Percentiles rank a stretch among this genome's conserved stretches.
phyloP scores from a whole-genome alignment of 73 alveolate genomes.

The Tetrahymena thermophila region DNA sequence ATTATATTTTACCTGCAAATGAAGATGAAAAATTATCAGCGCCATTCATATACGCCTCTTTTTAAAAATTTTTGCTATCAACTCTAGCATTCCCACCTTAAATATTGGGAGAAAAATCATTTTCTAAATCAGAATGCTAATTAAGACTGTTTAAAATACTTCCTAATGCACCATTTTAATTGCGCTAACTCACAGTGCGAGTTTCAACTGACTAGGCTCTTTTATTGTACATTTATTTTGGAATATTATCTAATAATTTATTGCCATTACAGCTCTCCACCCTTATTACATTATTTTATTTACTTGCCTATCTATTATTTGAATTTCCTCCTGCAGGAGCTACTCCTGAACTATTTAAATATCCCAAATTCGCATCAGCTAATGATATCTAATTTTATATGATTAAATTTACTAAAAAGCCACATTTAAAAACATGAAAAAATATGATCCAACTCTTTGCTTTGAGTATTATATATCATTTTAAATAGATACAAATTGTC shows the following conservation, averaged over 20 bases:
- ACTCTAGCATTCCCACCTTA: not conserved
- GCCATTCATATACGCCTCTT: not conserved
- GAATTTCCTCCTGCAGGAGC: not conserved
- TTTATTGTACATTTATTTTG: not conserved
- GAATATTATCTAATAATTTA: not conserved
- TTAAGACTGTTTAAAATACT: not conserved
- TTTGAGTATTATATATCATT: not conserved
- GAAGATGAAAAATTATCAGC: not conserved
- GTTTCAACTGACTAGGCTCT: not conserved
- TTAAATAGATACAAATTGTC: not conserved
- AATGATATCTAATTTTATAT: not conserved
- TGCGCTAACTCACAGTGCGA: not conserved
- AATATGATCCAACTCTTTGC: no score
- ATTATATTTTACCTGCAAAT: not conserved
- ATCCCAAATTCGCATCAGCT: not conserved
- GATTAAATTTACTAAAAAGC: not conserved
- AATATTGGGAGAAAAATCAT: not conserved
- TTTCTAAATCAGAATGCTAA: not conserved
- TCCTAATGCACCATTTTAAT: not conserved
- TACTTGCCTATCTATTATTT: not conserved
- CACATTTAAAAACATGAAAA: not conserved
- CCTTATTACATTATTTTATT: not conserved
- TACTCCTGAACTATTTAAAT: not conserved
- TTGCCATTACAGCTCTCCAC: not conserved
- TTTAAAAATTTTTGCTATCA: not conserved